Base-by-base conservation (phyloP, 805 yeast genomes). In the Wickerhamiella cacticola region DNA sequence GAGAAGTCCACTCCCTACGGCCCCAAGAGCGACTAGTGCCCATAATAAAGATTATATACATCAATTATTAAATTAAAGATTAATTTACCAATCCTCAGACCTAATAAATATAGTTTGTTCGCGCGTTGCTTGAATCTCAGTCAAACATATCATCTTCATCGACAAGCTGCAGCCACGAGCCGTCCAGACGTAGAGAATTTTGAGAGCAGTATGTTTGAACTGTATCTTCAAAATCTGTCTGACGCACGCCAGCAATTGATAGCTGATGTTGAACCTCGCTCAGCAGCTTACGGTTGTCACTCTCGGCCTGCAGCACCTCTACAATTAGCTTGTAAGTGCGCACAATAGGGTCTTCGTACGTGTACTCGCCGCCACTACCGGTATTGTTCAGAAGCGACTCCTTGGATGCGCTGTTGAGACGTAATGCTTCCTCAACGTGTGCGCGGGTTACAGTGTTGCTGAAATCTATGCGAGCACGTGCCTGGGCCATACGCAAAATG, bases 361-460 rank as follows among this genome's bases (percentile, higher is more conserved):
- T 26, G 21, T 26, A 12, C 13, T 24, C 19, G 13, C 21, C 18
- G 13, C 40, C 8, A n/a, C n/a, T n/a, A n/a, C n/a, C n/a, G n/a
- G n/a, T n/a, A 7, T 23, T 24, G 35, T 44, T 44, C 15, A 16
- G 24, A 19, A 89, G 71, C 6, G 95, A 82, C 50, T 82, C 78
- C 65, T 88, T 84, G n/a, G 95, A 85, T 12, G 84, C 94, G 56
- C 80, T 80, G 49, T 80, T 71, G 55, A 92, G 73, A 59, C 98
- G 76, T 59, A 92, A 69, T 0, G 98, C 96, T 67, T 92, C 99
- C 59, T 92, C 97, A 35, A 92, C 96, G 64, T 92, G 97, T 50
- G 76, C 83, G 38, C 71, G 67, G 26, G 70, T 72, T 6, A 92
- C 97, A 16, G 60, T 66, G 52, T 80, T 72, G 50, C 80, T 79